Conservation (phyloP, 371 early-diverging fungal species). For the Entomophthora muscae region DNA sequence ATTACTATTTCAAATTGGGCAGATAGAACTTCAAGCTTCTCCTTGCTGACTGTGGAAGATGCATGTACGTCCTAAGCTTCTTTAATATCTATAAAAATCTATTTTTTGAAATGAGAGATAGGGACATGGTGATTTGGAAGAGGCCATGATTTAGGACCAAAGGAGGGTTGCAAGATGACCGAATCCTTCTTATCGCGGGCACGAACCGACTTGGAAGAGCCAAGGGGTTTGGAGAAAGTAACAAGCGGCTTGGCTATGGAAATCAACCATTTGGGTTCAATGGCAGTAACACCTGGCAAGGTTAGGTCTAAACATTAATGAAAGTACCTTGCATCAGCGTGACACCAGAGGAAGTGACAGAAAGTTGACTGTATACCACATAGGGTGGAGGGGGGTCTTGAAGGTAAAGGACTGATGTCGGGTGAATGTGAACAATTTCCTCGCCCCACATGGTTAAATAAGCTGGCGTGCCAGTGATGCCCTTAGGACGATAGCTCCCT, state of each 20-base stretch:
- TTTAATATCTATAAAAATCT: too few species aligned
- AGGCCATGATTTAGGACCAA: constrained; percentile 5
- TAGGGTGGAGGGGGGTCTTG: constrained; percentile 57
- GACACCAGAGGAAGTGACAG: constrained; percentile 15
- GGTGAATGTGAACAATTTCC: constrained; percentile 57
- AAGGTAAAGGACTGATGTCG: constrained; percentile 39
- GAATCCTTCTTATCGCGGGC: not conserved
- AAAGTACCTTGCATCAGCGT: constrained; percentile 3
- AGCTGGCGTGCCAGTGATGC: constrained; percentile 23
- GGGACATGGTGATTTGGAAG: not conserved
- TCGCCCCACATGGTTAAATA: constrained; percentile 71
- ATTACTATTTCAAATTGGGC: too few species aligned
- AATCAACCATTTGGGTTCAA: constrained; percentile 10
- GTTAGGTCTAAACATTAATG: constrained; percentile 1
- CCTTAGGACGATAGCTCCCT: constrained; percentile 14
- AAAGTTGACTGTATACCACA: constrained; percentile 50
- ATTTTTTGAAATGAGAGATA: not conserved
- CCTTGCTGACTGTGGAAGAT: too few species aligned
- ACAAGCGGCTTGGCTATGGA: constrained; percentile 6
- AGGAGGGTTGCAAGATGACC: not conserved
- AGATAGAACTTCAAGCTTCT: too few species aligned
- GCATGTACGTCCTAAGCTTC: too few species aligned
- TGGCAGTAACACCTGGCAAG: constrained; percentile 13
- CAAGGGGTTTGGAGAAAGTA: constrained; percentile 3
- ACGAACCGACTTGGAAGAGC: not conserved